These are phyloP conservation scores for Xylaria sp. DNA, from an alignment of 2,329 filamentous ascomycete genomes.

Conservation along the genomic window DNA sequence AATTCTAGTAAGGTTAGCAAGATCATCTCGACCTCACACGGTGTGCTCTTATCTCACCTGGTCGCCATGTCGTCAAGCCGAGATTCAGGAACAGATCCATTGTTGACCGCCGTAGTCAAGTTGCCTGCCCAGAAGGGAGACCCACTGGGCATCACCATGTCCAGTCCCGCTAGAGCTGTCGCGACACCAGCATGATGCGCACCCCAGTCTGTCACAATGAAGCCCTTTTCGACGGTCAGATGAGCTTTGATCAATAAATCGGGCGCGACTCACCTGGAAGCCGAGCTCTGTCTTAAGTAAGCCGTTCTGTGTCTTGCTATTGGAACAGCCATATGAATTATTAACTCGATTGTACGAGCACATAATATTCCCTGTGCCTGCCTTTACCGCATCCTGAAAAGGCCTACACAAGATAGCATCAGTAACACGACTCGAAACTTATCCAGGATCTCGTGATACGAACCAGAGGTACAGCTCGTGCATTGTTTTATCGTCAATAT, in stretches of 20 bases:
- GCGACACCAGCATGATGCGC: slow-evolving; percentile 73
- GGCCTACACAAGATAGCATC: slow-evolving; percentile 58
- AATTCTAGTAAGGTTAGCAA: slow-evolving; percentile 46
- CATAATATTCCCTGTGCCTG: slow-evolving; percentile 67
- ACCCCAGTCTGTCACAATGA: slow-evolving; percentile 74
- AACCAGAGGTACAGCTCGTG: slow-evolving; percentile 73
- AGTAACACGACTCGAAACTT: neutral
- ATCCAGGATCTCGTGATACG: slow-evolving; percentile 24
- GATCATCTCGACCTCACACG: neutral
- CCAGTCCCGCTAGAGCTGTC: slow-evolving; percentile 71
- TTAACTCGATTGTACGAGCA: slow-evolving; percentile 77
- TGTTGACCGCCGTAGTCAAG: slow-evolving; percentile 65
- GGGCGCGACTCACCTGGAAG: slow-evolving; percentile 56
- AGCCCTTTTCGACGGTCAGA: slow-evolving; percentile 59
- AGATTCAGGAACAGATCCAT: slow-evolving; percentile 65
- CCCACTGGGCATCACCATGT: slow-evolving; percentile 73
- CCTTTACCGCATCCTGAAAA: slow-evolving; percentile 73
- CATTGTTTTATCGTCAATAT: slow-evolving; percentile 69
- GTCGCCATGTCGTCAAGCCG: slow-evolving; percentile 71
- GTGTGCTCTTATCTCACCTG: slow-evolving; percentile 36
- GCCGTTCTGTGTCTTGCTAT: slow-evolving; percentile 73
- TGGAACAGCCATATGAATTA: slow-evolving; percentile 76
- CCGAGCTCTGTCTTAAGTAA: slow-evolving; percentile 71
- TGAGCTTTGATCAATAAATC: slow-evolving; percentile 45
- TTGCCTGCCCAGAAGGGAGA: slow-evolving; percentile 60